Evolutionary conservation across 306 rosid species (phyloP).

Genomic region (Castanospermum australe): DNA sequence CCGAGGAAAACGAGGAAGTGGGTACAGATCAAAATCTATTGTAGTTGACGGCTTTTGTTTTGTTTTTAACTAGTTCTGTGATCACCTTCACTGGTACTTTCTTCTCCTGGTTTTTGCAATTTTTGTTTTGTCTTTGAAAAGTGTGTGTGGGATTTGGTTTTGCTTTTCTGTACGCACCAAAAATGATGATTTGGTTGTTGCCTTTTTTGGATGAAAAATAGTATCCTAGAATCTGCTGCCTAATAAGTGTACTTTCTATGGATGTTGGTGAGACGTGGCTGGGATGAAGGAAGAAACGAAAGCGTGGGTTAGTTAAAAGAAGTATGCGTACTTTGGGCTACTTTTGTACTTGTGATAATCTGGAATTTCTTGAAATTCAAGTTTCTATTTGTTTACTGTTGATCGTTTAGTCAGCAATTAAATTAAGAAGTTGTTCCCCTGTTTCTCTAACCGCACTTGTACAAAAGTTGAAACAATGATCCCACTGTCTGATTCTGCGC

Average conservation of each 20-base stretch:
- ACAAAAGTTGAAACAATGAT: not conserved
- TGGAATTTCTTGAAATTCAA: not conserved
- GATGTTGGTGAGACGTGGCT: not conserved
- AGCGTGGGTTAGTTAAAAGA: not conserved
- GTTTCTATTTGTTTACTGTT: not conserved
- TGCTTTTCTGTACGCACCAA: constrained; percentile 16
- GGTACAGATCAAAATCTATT: not conserved
- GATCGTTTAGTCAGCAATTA: not conserved
- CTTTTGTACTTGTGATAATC: constrained; percentile 1
- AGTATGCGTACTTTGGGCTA: not conserved
- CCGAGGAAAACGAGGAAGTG: constrained; percentile 39
- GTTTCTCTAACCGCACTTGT: not conserved
- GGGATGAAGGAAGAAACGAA: not conserved
- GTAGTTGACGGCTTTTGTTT: not conserved
- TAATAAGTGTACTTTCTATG: not conserved
- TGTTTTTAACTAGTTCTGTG: constrained; percentile 11
- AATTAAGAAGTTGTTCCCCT: not conserved
- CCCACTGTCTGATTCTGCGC: not conserved
- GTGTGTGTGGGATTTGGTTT: constrained; percentile 11
- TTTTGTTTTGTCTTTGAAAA: constrained; percentile 22
- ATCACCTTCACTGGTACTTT: constrained; percentile 23
- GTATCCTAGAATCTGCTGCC: constrained; percentile 4
- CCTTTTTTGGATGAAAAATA: constrained; percentile 7
- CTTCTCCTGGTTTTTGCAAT: not conserved
- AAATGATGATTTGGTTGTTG: constrained; percentile 20